Conservation (phyloP, 176 grass and related monocot species). For the Ampelocalamus luodianensis region DNA sequence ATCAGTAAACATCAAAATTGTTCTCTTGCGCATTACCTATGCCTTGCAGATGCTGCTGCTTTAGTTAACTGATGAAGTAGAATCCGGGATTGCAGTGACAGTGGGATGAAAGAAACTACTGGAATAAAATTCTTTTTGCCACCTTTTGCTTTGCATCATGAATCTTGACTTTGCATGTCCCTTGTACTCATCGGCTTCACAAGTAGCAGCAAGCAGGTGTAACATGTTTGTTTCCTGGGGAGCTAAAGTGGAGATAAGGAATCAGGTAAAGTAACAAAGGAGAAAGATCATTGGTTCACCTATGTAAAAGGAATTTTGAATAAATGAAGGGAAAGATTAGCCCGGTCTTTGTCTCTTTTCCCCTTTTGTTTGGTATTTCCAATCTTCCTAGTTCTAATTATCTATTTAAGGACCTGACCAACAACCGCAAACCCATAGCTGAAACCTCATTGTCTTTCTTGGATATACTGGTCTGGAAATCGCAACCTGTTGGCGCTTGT, state of each 20-base stretch:
- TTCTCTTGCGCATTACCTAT: constrained; percentile 21
- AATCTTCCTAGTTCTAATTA: background rate
- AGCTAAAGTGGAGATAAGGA: constrained; percentile 46
- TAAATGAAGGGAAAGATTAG: constrained; percentile 18
- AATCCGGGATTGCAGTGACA: constrained; percentile 21
- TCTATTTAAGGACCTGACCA: constrained; percentile 53
- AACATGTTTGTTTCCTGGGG: constrained; percentile 29
- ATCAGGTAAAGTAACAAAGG: constrained; percentile 30
- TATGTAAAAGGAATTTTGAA: constrained; percentile 44
- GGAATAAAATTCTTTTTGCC: constrained; percentile 29
- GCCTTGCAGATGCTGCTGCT: constrained; percentile 20
- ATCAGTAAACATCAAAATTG: constrained; percentile 30
- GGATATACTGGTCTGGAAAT: constrained; percentile 12
- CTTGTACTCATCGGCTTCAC: constrained; percentile 13
- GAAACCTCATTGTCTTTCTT: constrained; percentile 16
- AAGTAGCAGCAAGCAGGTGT: constrained; percentile 15
- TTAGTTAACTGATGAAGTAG: constrained; percentile 22
- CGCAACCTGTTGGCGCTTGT: constrained; percentile 20
- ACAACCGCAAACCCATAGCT: background rate
- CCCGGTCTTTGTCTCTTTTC: background rate
- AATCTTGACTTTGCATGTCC: constrained; percentile 31
- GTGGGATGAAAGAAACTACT: constrained; percentile 19
- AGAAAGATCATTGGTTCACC: constrained; percentile 6
- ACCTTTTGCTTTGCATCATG: constrained; percentile 49
- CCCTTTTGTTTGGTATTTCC: background rate